Conservation (phyloP, 1,284 basidiomycete species). For the Rhodotorula mucilaginosa region DNA sequence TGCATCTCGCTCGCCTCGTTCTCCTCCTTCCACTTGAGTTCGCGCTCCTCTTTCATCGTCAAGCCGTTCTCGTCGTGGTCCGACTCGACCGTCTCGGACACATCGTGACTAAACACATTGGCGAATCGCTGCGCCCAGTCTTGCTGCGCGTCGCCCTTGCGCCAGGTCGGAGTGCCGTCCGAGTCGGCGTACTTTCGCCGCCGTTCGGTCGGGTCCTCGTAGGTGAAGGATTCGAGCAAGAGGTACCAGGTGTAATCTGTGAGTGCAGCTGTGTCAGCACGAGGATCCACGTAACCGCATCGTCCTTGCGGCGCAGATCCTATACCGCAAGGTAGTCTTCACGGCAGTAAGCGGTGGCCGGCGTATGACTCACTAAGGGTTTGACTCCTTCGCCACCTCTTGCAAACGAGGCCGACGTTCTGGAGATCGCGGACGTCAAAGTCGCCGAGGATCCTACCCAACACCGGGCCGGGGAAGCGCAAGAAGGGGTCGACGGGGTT, state of each 20-base stretch:
- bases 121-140: slow-evolving; percentile 37
- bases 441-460: slow-evolving; percentile 32
- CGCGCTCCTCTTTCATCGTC: slow-evolving; percentile 39
- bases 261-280: not conserved
- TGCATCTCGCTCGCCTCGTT: slow-evolving; percentile 12
- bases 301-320: too few species aligned
- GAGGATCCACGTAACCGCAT: too few species aligned
- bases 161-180: slow-evolving; percentile 34
- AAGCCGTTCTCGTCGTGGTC: slow-evolving; percentile 36
- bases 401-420: slow-evolving; percentile 28
- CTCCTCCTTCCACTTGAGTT: slow-evolving; percentile 36
- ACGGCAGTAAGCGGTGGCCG: not conserved
- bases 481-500: slow-evolving; percentile 33
- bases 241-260: slow-evolving; percentile 41
- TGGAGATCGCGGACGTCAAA: slow-evolving; percentile 24
- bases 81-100: slow-evolving; percentile 9
- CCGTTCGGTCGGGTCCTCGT: slow-evolving; percentile 23
- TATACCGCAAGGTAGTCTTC: not conserved
- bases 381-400: slow-evolving; percentile 32
- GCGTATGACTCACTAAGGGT: slow-evolving; percentile 29
- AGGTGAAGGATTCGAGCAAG: slow-evolving; percentile 29
- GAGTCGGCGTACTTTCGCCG: slow-evolving; percentile 23
- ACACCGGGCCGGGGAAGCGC: slow-evolving; percentile 31
- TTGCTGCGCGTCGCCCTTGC: slow-evolving; percentile 26
- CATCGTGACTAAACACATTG: slow-evolving; percentile 33